Evolutionary conservation across 2,329 filamentous ascomycete genomes (phyloP).

Genomic region (Penicillium fuscoglaucum): DNA sequence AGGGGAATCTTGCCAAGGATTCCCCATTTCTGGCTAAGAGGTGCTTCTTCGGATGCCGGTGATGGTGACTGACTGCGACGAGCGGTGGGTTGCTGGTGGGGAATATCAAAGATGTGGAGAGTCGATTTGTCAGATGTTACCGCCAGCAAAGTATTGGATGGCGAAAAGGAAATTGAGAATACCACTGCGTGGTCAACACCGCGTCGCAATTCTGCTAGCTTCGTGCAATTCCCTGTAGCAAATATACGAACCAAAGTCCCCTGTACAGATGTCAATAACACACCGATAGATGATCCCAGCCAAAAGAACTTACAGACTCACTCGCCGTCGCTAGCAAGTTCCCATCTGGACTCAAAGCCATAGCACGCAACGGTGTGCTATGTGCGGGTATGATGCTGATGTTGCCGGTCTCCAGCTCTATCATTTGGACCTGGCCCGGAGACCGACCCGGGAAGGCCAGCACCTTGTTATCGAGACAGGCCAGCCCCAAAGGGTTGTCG

Average conservation of each 20-base stretch:
- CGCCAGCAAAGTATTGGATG: slow-evolving; percentile 74
- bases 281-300: background rate
- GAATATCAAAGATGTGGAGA: slow-evolving; percentile 88
- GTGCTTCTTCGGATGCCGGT: slow-evolving; percentile 45
- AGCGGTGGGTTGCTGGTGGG: slow-evolving; percentile 43
- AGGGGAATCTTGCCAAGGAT: slow-evolving; percentile 79
- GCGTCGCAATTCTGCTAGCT: slow-evolving; percentile 78
- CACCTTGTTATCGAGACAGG: slow-evolving; percentile 70
- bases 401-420: slow-evolving; percentile 73
- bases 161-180: slow-evolving; percentile 85
- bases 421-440: slow-evolving; percentile 82
- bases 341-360: slow-evolving; percentile 77
- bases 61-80: slow-evolving; percentile 40
- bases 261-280: slow-evolving; percentile 40
- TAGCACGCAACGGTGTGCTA: slow-evolving; percentile 71
- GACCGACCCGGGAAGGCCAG: slow-evolving; percentile 87
- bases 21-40: slow-evolving; percentile 73
- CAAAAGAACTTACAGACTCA: slow-evolving; percentile 59
- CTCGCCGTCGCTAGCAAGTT: slow-evolving; percentile 85
- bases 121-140: slow-evolving; percentile 97
- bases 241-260: slow-evolving; percentile 89
- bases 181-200: slow-evolving; percentile 86
- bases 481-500: slow-evolving; percentile 78
- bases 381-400: slow-evolving; percentile 95
- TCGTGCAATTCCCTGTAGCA: slow-evolving; percentile 74